Evolutionary conservation across 2,329 filamentous ascomycete genomes (phyloP).

Genomic region (Pyrenochaeta sp.): DNA sequence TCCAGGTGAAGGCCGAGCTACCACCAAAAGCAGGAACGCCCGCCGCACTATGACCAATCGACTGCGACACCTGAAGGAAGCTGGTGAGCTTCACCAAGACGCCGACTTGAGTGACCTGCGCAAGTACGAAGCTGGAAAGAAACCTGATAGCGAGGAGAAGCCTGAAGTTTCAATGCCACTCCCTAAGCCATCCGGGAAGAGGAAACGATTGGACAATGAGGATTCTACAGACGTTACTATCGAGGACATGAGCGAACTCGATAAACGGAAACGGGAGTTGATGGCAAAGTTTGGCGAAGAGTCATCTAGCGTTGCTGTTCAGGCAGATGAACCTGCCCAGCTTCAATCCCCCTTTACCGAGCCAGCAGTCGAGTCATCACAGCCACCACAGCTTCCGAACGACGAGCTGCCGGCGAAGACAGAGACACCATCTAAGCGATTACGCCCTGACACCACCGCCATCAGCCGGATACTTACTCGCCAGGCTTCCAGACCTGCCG

Average conservation of each 20-base stretch:
- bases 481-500: conserved; percentile 31
- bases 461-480: conserved; percentile 42
- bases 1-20: conserved; percentile 59
- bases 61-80: conserved; percentile 61
- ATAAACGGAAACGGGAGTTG: conserved; percentile 31
- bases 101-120: conserved; percentile 61
- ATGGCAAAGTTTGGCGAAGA: conserved; percentile 27
- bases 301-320: conserved; percentile 1
- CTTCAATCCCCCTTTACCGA: neutral
- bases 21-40: conserved; percentile 65
- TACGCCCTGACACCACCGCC: conserved; percentile 36
- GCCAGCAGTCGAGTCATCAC: neutral
- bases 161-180: conserved; percentile 9
- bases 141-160: neutral
- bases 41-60: conserved; percentile 60
- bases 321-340: conserved; percentile 6
- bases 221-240: conserved; percentile 9
- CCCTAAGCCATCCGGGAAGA: conserved; percentile 24
- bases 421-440: conserved; percentile 27
- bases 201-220: conserved; percentile 34
- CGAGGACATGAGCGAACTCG: conserved; percentile 27
- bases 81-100: conserved; percentile 60
- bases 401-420: conserved; percentile 7
- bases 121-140: conserved; percentile 55
- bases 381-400: neutral